Evolutionary conservation across 202 grass and related monocot genomes (phyloP).

Genomic region (Setaria viridis): DNA sequence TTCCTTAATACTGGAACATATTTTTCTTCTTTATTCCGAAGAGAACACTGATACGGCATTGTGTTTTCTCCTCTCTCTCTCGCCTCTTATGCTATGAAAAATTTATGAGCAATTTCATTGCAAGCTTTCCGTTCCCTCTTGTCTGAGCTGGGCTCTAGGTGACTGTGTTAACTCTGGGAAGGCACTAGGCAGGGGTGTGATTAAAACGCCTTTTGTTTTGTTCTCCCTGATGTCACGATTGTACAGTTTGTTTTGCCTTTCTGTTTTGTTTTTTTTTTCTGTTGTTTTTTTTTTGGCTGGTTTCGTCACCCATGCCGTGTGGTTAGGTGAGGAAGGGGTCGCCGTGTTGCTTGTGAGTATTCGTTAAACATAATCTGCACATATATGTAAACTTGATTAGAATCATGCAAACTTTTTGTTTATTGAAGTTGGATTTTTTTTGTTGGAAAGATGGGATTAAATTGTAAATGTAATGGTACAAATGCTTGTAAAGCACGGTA

Average conservation of each 20-base stretch:
- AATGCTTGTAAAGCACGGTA: constrained; percentile 19
- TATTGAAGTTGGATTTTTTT: neutral
- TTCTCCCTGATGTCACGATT: constrained; percentile 24
- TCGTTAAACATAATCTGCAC: neutral
- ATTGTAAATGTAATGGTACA: constrained; percentile 6
- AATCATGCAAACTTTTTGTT: neutral
- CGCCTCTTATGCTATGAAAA: neutral
- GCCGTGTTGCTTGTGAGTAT: neutral
- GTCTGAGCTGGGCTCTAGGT: constrained; percentile 13
- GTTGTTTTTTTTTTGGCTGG: constrained; percentile 6
- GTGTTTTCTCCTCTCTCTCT: neutral
- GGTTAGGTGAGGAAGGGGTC: constrained; percentile 27
- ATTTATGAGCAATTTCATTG: neutral
- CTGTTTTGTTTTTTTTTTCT: neutral
- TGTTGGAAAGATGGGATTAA: neutral
- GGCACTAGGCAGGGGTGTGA: neutral
- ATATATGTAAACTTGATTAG: neutral
- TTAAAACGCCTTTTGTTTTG: constrained; percentile 25
- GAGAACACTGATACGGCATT: neutral
- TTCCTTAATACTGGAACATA: neutral
- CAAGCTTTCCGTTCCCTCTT: neutral
- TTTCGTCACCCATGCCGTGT: constrained; percentile 17
- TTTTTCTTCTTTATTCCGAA: neutral
- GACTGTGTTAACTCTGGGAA: neutral
- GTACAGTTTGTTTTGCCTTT: neutral